Percentiles rank a stretch among this genome's conserved stretches.
phyloP scores from a whole-genome alignment of 2,329 filamentous ascomycete species.

The Aphanocladium album region DNA sequence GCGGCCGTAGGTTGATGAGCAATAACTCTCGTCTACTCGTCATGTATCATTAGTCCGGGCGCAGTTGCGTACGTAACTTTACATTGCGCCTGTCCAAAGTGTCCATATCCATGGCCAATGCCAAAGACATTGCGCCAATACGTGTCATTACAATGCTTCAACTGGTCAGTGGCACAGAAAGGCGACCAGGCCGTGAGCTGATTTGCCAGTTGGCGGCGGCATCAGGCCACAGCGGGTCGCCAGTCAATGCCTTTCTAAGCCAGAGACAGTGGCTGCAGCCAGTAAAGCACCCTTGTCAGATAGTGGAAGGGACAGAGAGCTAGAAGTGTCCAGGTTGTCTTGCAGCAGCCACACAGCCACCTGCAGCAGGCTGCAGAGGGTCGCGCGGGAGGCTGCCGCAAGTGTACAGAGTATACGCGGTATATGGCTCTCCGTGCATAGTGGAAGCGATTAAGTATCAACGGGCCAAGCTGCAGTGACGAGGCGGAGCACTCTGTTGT shows the following conservation, averaged over 20 bases:
- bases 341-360: slow-evolving; percentile 7
- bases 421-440: neutral
- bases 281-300: neutral
- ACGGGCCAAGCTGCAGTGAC: neutral
- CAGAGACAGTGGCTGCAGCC: neutral
- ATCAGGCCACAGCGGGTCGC: neutral
- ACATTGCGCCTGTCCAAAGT: neutral
- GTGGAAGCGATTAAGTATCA: neutral
- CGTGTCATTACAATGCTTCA: neutral
- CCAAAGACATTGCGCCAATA: neutral
- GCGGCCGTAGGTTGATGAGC: neutral
- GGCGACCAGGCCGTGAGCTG: neutral
- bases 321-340: neutral
- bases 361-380: neutral
- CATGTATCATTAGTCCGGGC: neutral
- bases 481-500: neutral
- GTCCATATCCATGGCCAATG: neutral
- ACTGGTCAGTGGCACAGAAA: neutral
- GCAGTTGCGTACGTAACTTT: neutral
- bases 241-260: neutral
- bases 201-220: neutral
- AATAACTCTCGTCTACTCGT: neutral
- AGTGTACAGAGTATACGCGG: neutral
- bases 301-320: neutral
- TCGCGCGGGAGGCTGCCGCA: neutral